Evolutionary conservation across 1,284 basidiomycete genomes (phyloP).

Genomic region (Anthracocystis walkeri): DNA sequence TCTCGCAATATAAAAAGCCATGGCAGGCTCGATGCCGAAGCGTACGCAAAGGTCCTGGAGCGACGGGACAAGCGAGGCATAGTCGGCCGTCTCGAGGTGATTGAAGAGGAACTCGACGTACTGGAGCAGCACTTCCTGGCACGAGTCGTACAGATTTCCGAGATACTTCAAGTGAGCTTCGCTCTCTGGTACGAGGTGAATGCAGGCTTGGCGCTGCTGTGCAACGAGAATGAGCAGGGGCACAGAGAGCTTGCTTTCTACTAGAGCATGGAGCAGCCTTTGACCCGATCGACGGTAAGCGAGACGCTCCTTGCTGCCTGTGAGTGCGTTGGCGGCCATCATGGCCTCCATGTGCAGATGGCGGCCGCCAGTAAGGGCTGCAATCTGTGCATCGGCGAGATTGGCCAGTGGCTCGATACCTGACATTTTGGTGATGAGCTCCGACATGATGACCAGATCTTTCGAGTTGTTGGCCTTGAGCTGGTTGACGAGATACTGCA

Average conservation of each 20-base stretch:
- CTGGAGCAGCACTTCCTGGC: constrained; percentile 65
- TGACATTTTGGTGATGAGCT: constrained; percentile 94
- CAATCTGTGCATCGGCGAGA: constrained; percentile 86
- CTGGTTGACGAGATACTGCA: constrained; percentile 92
- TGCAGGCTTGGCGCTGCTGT: constrained; percentile 66
- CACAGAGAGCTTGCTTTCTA: constrained; percentile 54
- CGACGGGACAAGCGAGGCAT: constrained; percentile 56
- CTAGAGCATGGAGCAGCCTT: constrained; percentile 53
- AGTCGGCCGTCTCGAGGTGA: constrained; percentile 54
- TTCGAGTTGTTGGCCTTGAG: constrained; percentile 78
- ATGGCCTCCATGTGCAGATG: constrained; percentile 84
- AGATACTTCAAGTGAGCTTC: constrained; percentile 67
- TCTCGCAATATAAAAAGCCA: constrained; percentile 65
- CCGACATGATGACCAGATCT: constrained; percentile 89
- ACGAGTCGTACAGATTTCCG: constrained; percentile 66
- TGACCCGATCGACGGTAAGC: constrained; percentile 54
- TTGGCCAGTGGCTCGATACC: constrained; percentile 78
- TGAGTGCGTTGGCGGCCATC: constrained; percentile 69
- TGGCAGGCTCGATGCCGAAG: constrained; percentile 63
- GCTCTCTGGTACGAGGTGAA: constrained; percentile 60
- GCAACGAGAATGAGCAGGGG: constrained; percentile 66
- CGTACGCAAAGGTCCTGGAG: constrained; percentile 52
- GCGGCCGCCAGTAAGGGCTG: constrained; percentile 89
- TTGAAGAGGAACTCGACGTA: constrained; percentile 66
- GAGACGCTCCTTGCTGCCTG: constrained; percentile 52